Evolutionary conservation across 306 rosid genomes (phyloP), one percentile per base, ranked within the genome.

Genomic region (Inga laurina): DNA sequence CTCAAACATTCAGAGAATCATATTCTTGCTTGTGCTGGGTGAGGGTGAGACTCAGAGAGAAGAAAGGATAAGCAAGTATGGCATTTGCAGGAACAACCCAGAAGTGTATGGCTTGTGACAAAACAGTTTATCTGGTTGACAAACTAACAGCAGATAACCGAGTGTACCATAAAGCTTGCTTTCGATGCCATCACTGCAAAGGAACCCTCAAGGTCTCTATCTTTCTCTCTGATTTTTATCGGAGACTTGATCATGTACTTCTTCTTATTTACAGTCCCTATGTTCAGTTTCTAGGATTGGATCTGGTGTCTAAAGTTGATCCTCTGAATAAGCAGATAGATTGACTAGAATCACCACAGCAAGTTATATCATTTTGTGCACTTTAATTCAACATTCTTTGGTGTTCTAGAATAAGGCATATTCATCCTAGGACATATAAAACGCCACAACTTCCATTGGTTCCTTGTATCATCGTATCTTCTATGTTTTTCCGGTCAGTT

Each of bases 61-160:
- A 8, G 79, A 70, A 45, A 84, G 56, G 76, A 57, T 56, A 72
- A 65, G 66, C 44, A 81, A 82, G 32, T 8, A 92, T 94, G 99
- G 99, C 99, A 81, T 97, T 97, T 91, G 97, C 98, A 84, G 99
- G 99, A 86, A 97, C 99, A 85, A 97, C 98, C 79, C 99, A 97
- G 93, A 97, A 97, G 68, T 97, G 99, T 83, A 97, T 97, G 99
- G 99, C 99, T 52, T 97, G 99, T 85, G 98, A 89, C 83, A 97
- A 97, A 86, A 97, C 98, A 5, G 99, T 97, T 32, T 97, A 97
- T 87, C 98, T 97, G 22, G 99, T 97, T 74, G 99, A 97, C 79
- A 94, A 94, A 90, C 81, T 97, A 46, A 97, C 99, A 37, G 98
- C 99, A 0, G 99, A 97, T 82, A 97, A 97, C 67, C 88, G 99